Evolutionary conservation across 805 yeast species (phyloP).

Genomic region (Wickerhamiella lipophila): DNA sequence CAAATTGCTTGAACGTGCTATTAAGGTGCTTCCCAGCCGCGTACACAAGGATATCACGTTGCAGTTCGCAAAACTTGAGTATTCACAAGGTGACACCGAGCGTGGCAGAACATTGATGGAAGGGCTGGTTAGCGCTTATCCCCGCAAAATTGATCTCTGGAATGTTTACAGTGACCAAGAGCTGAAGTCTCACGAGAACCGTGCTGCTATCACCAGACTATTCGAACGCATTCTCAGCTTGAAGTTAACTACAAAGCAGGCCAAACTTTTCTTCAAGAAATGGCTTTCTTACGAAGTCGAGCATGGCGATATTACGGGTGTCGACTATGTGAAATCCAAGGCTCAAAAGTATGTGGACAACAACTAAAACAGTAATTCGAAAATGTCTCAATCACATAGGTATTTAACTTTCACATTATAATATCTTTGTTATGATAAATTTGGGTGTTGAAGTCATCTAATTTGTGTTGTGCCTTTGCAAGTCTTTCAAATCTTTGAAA

Average conservation of each 20-base stretch:
- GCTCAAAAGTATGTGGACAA: constrained; percentile 63
- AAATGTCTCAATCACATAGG: background rate
- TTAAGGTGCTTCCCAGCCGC: constrained; percentile 36
- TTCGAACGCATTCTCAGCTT: constrained; percentile 64
- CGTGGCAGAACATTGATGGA: constrained; percentile 91
- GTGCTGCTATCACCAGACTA: constrained; percentile 52
- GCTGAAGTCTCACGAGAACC: constrained; percentile 50
- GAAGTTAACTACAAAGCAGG: constrained; percentile 74
- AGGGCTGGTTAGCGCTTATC: constrained; percentile 78
- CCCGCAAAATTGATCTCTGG: constrained; percentile 90
- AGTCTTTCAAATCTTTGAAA: no score
- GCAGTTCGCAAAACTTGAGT: constrained; percentile 84
- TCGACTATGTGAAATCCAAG: constrained; percentile 78
- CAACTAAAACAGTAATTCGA: constrained; percentile 7
- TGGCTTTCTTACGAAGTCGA: constrained; percentile 77
- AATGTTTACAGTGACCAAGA: constrained; percentile 91
- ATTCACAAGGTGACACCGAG: constrained; percentile 67
- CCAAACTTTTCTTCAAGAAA: constrained; percentile 85
- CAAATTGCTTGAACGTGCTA: constrained; percentile 53
- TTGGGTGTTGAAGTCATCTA: background rate
- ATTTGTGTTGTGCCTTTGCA: no score
- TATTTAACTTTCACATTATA: background rate
- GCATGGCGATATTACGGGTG: constrained; percentile 51
- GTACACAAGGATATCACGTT: constrained; percentile 48
- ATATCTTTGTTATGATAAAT: background rate